These are phyloP conservation scores for Colletotrichum navitas DNA, from an alignment of 2,329 filamentous ascomycete genomes.

Conservation along the genomic window DNA sequence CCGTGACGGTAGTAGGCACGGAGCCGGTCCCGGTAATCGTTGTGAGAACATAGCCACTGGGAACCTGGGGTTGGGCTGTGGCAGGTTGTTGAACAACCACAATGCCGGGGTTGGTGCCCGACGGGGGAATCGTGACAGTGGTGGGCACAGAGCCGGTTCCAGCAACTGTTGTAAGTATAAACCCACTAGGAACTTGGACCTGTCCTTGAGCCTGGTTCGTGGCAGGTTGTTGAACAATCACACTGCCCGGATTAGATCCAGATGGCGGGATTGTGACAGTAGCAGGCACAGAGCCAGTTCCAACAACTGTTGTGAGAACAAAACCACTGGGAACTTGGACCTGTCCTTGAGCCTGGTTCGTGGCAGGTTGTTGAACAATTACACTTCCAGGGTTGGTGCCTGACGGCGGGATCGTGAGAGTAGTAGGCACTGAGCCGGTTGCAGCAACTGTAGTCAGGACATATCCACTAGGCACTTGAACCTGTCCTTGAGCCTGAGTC, in stretches of 20 bases:
- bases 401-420: neutral
- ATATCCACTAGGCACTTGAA: neutral
- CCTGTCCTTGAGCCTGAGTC: neutral
- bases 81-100: constrained; percentile 4
- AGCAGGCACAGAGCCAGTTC: neutral
- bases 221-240: too few relatives aligned
- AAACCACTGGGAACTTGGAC: neutral
- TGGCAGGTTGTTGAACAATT: neutral
- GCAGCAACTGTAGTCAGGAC: neutral
- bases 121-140: constrained; percentile 9
- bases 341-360: too few relatives aligned
- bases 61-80: too few relatives aligned
- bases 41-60: too few relatives aligned
- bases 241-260: neutral
- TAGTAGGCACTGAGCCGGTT: neutral
- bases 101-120: constrained; percentile 8
- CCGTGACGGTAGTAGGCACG: too few relatives aligned
- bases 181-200: neutral
- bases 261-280: neutral
- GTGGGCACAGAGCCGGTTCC: neutral
- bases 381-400: constrained; percentile 2
- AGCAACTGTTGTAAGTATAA: neutral
- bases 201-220: neutral
- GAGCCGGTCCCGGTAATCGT: too few relatives aligned
- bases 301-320: neutral